Evolutionary conservation across 2,329 filamentous ascomycete species (phyloP).

Genomic region (Cladosporium sp.): DNA sequence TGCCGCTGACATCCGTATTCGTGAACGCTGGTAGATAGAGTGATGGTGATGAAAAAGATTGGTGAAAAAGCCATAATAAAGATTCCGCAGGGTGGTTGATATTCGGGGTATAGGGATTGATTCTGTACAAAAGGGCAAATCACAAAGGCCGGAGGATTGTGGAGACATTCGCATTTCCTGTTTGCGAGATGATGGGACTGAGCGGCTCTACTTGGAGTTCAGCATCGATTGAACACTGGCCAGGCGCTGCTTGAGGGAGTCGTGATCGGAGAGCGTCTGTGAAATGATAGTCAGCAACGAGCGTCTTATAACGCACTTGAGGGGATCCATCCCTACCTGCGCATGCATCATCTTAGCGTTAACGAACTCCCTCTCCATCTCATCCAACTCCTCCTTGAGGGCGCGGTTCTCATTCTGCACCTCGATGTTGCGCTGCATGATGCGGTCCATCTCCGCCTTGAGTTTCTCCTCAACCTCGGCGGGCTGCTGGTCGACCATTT

Average conservation of each 20-base stretch:
- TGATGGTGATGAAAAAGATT: no score
- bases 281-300: conserved; percentile 17
- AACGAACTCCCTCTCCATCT: conserved; percentile 90
- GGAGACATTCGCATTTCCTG: no score
- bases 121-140: no score
- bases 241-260: conserved; percentile 47
- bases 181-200: no score
- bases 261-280: conserved; percentile 46
- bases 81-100: no score
- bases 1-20: no score
- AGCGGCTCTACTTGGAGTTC: no score
- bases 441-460: conserved; percentile 78
- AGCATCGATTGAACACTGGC: conserved; percentile 44
- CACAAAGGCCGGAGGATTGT: no score
- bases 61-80: no score
- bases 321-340: conserved; percentile 62
- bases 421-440: conserved; percentile 88
- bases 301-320: no score
- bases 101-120: no score
- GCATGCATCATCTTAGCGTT: conserved; percentile 93
- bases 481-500: conserved; percentile 85
- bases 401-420: conserved; percentile 90
- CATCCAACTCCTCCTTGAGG: conserved; percentile 82
- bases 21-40: no score
- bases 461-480: conserved; percentile 79